Evolutionary conservation across 176 grass and related monocot genomes (phyloP), one percentile per base, ranked within the genome.

Genomic region (Zea mays): DNA sequence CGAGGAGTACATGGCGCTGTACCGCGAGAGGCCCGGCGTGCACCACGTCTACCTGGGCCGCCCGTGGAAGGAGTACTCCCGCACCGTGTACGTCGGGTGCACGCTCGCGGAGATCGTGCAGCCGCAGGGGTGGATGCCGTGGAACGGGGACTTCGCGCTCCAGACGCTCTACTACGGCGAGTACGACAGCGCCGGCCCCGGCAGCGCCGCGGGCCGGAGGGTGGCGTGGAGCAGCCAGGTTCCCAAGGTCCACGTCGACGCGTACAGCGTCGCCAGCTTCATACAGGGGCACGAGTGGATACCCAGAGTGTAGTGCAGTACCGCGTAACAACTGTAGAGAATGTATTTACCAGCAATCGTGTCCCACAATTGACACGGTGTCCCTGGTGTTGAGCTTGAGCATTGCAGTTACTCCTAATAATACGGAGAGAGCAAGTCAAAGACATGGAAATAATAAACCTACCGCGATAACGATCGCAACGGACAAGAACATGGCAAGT

Each of bases 61-160:
- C 2, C 96, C 92, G 0, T 99, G 96, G 96, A 99, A 99, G 85
- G 90, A 93, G 87, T 99, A 95, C 85, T 99, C 96, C 0, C 85
- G 96, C 50, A 95, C 90, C 8, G 90, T 99, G 66, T 90, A 83
- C 80, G 50, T 95, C 46, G 75, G 85, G 21, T 95, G 90, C 74
- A 59, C 63, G 10, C 74, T 99, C 66, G 66, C 84, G 0, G 80
- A 95, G 74, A 93, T 99, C 78, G 86, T 99, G 46, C 72, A 83
- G 78, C 92, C 92, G 15, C 78, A 83, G 67, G 96, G 96, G 35
- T 95, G 96, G 96, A 51, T 95, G 81, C 41, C 70, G 0, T 99
- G 90, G 87, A 90, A 10, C 14, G 92, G 92, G 9, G 90, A 95
- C 79, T 99, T 99, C 80, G 96, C 90, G 71, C 90, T 99, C 70